These are phyloP conservation scores for Fagus crenata DNA, from an alignment of 306 rosid species.

Conservation along the genomic window DNA sequence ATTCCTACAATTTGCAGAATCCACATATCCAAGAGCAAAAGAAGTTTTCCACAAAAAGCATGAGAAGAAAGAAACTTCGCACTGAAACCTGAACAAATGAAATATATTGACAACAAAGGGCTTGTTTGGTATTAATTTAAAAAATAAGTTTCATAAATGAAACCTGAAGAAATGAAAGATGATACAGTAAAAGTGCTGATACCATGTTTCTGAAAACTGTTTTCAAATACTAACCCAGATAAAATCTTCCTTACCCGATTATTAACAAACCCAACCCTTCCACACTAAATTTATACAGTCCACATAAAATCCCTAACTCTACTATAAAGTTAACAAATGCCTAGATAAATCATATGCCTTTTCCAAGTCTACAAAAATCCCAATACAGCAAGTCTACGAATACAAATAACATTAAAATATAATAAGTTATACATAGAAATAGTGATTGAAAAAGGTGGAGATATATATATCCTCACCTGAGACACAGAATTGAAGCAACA, in stretches of 20 bases:
- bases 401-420: background rate
- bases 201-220: background rate
- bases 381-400: background rate
- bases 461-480: conserved; percentile 51
- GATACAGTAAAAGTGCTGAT: background rate
- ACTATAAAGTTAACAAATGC: background rate
- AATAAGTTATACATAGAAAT: conserved; percentile 1
- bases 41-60: background rate
- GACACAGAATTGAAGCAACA: conserved; percentile 73
- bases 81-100: background rate
- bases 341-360: background rate
- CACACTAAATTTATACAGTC: conserved; percentile 3
- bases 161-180: background rate
- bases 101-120: too few relatives aligned
- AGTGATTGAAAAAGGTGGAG: conserved; percentile 16
- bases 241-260: background rate
- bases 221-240: background rate
- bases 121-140: too few relatives aligned
- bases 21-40: background rate
- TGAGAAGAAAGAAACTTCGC: background rate
- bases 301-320: background rate
- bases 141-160: too few relatives aligned
- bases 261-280: background rate
- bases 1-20: background rate
- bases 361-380: background rate